phyloP scores from a whole-genome alignment of 768 basidiomycete species.

The Leccinellum rugosiceps region DNA sequence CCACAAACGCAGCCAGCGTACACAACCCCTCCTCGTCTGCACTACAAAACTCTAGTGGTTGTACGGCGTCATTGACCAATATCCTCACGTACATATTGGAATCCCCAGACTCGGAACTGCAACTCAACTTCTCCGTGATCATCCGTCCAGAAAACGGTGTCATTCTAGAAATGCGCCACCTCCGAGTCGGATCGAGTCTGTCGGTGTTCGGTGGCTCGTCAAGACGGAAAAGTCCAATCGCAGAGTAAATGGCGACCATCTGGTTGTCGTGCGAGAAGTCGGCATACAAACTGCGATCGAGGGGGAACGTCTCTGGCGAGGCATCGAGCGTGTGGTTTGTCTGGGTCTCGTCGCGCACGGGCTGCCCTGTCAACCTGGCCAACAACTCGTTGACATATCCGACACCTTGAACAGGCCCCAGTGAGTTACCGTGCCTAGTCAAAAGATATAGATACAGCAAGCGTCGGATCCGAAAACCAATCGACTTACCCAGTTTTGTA shows the following conservation, averaged over 20 bases:
- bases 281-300: slow-evolving; percentile 61
- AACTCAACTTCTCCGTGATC: slow-evolving; percentile 67
- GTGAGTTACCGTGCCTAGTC: slow-evolving; percentile 58
- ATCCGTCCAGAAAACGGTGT: slow-evolving; percentile 76
- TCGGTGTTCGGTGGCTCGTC: slow-evolving; percentile 12
- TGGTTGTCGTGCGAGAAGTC: slow-evolving; percentile 89
- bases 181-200: slow-evolving; percentile 24
- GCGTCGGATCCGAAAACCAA: background rate
- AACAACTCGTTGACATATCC: slow-evolving; percentile 90
- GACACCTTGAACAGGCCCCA: slow-evolving; percentile 79
- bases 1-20: slow-evolving; percentile 58
- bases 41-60: slow-evolving; percentile 60
- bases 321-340: slow-evolving; percentile 76
- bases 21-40: slow-evolving; percentile 58
- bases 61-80: slow-evolving; percentile 74
- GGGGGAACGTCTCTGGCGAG: slow-evolving; percentile 68
- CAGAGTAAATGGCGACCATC: slow-evolving; percentile 72
- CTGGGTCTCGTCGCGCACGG: slow-evolving; percentile 68
- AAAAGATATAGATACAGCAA: background rate
- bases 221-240: slow-evolving; percentile 55
- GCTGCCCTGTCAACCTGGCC: slow-evolving; percentile 64
- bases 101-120: slow-evolving; percentile 22
- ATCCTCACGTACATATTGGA: slow-evolving; percentile 56
- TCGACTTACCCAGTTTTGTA: slow-evolving; percentile 65
- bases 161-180: slow-evolving; percentile 57